phyloP scores from a whole-genome alignment of 2,329 filamentous ascomycete species.

The Fusarium fracticaudum region DNA sequence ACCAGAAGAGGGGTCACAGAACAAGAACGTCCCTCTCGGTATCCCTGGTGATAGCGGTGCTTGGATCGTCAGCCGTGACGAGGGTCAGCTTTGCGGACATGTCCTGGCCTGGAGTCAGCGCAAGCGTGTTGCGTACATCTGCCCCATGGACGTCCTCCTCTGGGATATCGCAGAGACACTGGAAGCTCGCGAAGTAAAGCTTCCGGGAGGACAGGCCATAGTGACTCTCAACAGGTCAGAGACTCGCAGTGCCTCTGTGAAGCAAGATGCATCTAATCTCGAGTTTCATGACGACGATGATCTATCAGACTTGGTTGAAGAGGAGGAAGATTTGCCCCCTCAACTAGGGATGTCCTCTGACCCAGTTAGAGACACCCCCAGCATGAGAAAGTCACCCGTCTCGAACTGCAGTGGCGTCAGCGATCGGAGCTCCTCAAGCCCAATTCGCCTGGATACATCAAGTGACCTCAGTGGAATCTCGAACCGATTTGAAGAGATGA shows the following conservation, averaged over 20 bases:
- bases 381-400: conserved; percentile 9
- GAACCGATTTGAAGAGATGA: conserved; percentile 47
- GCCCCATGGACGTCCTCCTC: conserved; percentile 91
- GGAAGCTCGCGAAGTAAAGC: conserved; percentile 72
- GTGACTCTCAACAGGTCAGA: conserved; percentile 40
- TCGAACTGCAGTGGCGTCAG: conserved; percentile 27
- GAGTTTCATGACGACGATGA: conserved; percentile 37
- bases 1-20: conserved; percentile 23
- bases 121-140: conserved; percentile 88
- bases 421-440: conserved; percentile 39
- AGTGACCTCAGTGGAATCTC: conserved; percentile 43
- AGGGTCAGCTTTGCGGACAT: conserved; percentile 87
- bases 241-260: not conserved
- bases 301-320: conserved; percentile 44
- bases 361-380: conserved; percentile 1
- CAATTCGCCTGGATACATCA: conserved; percentile 43
- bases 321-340: conserved; percentile 37
- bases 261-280: not conserved
- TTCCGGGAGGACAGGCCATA: conserved; percentile 69
- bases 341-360: conserved; percentile 11
- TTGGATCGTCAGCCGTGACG: conserved; percentile 85
- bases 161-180: conserved; percentile 85
- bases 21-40: conserved; percentile 56
- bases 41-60: conserved; percentile 92
- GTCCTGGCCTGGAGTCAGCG: conserved; percentile 87